Base-by-base conservation (phyloP, 495 filamentous ascomycete genomes). In the Bombardia bombarda region DNA sequence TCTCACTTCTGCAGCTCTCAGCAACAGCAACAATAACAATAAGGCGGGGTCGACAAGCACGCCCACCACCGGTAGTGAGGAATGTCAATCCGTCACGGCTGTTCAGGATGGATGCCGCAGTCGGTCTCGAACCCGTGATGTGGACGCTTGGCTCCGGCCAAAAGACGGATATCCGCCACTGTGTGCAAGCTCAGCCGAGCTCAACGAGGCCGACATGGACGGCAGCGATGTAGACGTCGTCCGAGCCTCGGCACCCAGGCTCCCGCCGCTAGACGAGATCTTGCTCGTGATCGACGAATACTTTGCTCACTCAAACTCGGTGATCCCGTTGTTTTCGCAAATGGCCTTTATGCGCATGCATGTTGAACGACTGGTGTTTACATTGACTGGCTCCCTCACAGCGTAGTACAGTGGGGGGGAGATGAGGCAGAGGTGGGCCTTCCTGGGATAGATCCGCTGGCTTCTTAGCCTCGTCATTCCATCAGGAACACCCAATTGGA, bases 271-370 rank as follows among this genome's bases (percentile, higher is more conserved):
- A 3, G 49, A 48, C 2, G 51, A 57, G 33, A 42, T 54, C 36
- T 34, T 56, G 6, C 54, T 57, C 17, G 32, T 59, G 12, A 32
- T 62, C 16, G 56, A 62, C 9, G 31, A 30, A 1, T 62, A 56
- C 47, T 62, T 62, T 17, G 40, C 40, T 30, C 50, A 60, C 28
- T 53, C 58, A 25, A 62, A 62, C 49, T 33, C 46, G n/a, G 47
- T 49, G 14, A 47, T 62, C n/a, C 59, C 59, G 14, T 32, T 62
- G 17, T 60, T 62, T 31, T 35, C 50, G 36, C 56, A 62, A 35
- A 28, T 36, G 1, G 36, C 46, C 0, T 60, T 62, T 22, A 57
- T 49, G 47, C 38, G 46, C 22, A 46, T 58, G 50, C 19, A 10
- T 8, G 16, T 36, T 21, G 2, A 21, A 25, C 18, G 14, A 18